Evolutionary conservation across 352 stramenopile genomes (phyloP).

Genomic region (Globisporangium barbulae): DNA sequence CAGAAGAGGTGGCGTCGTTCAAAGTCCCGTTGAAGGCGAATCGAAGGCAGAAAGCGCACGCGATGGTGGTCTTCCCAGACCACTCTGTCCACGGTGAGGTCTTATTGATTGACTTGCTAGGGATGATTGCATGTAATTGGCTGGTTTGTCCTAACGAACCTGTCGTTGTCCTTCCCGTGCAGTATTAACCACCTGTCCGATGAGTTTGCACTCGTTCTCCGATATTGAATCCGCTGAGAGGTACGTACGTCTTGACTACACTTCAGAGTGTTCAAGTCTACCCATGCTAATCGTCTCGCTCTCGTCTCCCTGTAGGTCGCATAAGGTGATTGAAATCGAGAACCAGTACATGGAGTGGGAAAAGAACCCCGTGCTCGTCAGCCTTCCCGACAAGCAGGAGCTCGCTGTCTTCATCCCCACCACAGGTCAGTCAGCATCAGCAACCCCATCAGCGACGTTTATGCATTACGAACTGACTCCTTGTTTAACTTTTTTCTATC

Average conservation of each 20-base stretch:
- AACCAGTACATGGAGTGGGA: conserved; percentile 71
- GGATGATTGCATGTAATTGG: neutral
- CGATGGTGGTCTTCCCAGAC: conserved; percentile 51
- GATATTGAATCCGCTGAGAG: conserved; percentile 40
- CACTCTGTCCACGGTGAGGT: conserved; percentile 58
- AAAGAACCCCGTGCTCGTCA: conserved; percentile 41
- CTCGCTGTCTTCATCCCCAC: conserved; percentile 59
- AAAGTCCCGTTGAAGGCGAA: conserved; percentile 55
- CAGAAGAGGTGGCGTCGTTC: conserved; percentile 66
- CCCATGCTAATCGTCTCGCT: too few relatives aligned
- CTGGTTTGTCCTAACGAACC: too few relatives aligned
- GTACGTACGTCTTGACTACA: conserved; percentile 14
- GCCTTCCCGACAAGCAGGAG: conserved; percentile 35
- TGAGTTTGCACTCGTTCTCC: conserved; percentile 60
- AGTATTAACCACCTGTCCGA: conserved; percentile 53
- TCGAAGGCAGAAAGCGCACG: conserved; percentile 49
- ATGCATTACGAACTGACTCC: too few relatives aligned
- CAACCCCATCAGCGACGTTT: too few relatives aligned
- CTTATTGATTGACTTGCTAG: neutral
- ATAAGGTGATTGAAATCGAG: conserved; percentile 60
- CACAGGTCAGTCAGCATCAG: conserved; percentile 24
- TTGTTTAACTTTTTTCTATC: neutral
- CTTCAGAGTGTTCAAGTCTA: too few relatives aligned
- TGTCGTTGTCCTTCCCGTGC: too few relatives aligned
- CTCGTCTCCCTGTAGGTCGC: conserved; percentile 20